Conservation (phyloP, 768 basidiomycete species). For the Tephrocybe sp. region DNA sequence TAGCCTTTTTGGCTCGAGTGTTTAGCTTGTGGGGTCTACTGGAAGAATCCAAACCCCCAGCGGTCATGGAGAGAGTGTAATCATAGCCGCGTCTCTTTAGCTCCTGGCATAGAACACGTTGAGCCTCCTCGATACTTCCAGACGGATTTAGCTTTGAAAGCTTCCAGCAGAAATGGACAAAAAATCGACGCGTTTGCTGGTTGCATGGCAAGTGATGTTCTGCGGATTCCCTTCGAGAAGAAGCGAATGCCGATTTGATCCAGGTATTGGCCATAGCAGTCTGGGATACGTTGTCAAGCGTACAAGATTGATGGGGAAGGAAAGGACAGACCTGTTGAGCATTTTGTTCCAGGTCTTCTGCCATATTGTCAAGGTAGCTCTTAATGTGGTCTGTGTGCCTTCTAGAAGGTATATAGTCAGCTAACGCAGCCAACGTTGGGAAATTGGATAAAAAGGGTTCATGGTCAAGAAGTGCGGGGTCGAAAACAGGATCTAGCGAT, state of each 20-base stretch:
- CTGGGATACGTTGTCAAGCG: constrained; percentile 2
- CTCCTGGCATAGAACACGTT: constrained; percentile 13
- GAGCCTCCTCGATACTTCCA: constrained; percentile 6
- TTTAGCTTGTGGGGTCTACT: neutral
- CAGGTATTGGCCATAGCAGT: constrained; percentile 12
- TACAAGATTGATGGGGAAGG: neutral
- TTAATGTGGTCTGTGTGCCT: constrained; percentile 1
- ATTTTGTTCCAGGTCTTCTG: neutral
- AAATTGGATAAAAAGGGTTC: constrained; percentile 15
- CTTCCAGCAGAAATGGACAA: constrained; percentile 22
- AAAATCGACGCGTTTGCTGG: constrained; percentile 11
- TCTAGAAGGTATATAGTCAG: neutral
- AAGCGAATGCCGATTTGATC: constrained; percentile 12
- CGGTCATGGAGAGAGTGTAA: too few relatives aligned
- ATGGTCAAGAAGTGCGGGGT: constrained; percentile 19
- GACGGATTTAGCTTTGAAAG: constrained; percentile 9
- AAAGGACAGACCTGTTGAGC: neutral
- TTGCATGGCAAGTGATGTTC: constrained; percentile 1
- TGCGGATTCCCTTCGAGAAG: neutral
- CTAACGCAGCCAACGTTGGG: constrained; percentile 1
- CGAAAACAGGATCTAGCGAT: constrained; percentile 20
- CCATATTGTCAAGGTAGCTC: constrained; percentile 4
- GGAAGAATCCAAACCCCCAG: neutral
- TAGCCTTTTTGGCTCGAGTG: neutral
- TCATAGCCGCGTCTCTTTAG: constrained; percentile 14